Evolutionary conservation across 352 stramenopile genomes (phyloP), one percentile per base, ranked within the genome.

Genomic region (Blastocystis sp.): DNA sequence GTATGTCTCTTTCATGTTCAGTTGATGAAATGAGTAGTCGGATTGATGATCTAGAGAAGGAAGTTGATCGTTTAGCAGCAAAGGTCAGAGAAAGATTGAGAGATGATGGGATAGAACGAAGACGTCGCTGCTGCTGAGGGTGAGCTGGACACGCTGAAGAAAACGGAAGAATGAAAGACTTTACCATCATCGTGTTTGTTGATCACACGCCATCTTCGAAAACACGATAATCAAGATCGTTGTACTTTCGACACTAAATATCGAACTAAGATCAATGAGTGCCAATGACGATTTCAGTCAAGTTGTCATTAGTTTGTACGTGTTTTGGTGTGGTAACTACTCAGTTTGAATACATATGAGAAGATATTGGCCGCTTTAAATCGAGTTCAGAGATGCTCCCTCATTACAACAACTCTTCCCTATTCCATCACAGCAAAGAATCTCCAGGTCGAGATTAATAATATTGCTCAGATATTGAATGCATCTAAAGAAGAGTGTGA

Each of bases 11-110:
- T 80, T 5, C 39, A 32, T 14, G 32, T 49, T 11, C 21, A 83
- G 16, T 83, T n/a, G 51, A 66, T n/a, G 71, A 83, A 46, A 83
- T 83, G 71, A 65, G 43, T 43, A 46, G 3, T 12, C 71, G 71
- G 1, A 83, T 83, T 37, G 71, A 83, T 46, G 27, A 65, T 49
- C 32, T 83, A 19, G 71, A 83, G 42, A 83, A 83, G 49, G 71
- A 83, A 27, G 42, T 83, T 1, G 54, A 83, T 27, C 49, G 52
- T 52, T 56, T 83, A n/a, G 49, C 51, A 39, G 19, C 51, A 27
- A 14, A 37, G 51, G 71, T 83, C 54, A 7, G 35, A 49, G 27
- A 65, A 27, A n/a, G 12, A 7, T 27, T 14, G 39, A 46, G 71
- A 14, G 7, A 56, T 57, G 14, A 77, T 63, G 27, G 29, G 49